A percentile compares a stretch with the other conserved stretches of the same genome.
Conservation (phyloP, 805 yeast genomes). For the Metschnikowia lunata region DNA sequence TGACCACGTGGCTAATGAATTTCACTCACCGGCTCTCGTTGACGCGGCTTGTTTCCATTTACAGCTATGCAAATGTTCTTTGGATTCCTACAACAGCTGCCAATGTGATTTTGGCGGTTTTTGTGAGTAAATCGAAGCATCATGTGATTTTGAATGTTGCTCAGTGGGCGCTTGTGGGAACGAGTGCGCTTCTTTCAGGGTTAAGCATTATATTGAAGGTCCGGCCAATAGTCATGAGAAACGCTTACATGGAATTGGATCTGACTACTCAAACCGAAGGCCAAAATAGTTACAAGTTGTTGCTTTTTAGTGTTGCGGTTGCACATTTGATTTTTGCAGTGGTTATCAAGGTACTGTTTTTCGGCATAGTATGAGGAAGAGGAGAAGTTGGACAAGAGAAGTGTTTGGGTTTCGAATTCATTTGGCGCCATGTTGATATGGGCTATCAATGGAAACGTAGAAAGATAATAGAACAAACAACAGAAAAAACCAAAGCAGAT, state of each 20-base stretch:
- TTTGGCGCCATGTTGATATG: no score
- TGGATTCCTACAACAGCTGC: constrained; percentile 83
- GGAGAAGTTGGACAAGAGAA: not conserved
- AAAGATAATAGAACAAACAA: no score
- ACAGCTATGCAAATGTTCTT: constrained; percentile 77
- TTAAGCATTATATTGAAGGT: constrained; percentile 46
- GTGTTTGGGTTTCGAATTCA: no score
- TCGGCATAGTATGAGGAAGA: constrained; percentile 20
- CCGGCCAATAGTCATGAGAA: constrained; percentile 34
- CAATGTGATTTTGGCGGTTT: constrained; percentile 53
- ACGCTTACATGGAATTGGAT: constrained; percentile 8
- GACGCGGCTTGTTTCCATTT: constrained; percentile 63
- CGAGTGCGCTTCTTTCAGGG: constrained; percentile 63
- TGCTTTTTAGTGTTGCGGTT: constrained; percentile 40
- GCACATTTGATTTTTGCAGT: constrained; percentile 58
- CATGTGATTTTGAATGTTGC: constrained; percentile 41
- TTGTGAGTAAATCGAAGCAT: constrained; percentile 34
- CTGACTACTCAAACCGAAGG: constrained; percentile 29
- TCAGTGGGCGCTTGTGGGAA: constrained; percentile 58
- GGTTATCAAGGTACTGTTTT: constrained; percentile 63
- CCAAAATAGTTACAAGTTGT: constrained; percentile 22
- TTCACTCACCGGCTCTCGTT: constrained; percentile 47
- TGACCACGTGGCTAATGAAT: constrained; percentile 51
- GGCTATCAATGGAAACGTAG: no score
- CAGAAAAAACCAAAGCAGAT: no score